These are phyloP conservation scores for Keithomyces neogunnii DNA, from an alignment of 2,329 filamentous ascomycete species.

Conservation along the genomic window DNA sequence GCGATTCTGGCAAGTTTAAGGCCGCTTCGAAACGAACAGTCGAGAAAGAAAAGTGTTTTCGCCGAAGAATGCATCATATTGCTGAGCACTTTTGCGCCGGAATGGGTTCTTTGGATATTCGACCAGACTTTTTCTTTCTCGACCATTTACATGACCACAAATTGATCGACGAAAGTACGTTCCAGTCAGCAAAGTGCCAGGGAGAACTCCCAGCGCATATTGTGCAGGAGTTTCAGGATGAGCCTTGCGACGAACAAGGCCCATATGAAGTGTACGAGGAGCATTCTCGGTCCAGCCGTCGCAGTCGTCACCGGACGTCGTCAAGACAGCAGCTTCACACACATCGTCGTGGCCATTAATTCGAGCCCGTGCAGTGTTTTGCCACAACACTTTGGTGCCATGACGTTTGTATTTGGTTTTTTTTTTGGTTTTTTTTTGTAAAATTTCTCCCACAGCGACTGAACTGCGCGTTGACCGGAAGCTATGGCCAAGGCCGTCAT, in stretches of 20 bases:
- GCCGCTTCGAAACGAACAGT: conserved; percentile 5
- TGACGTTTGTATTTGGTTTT: not conserved
- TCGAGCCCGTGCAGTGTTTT: not conserved
- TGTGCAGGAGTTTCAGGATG: not conserved
- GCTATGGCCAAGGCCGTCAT: too few species aligned
- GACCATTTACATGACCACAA: conserved; percentile 23
- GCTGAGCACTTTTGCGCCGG: conserved; percentile 30
- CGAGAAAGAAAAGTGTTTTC: conserved; percentile 20
- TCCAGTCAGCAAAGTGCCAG: conserved; percentile 10
- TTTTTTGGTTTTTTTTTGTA: not conserved
- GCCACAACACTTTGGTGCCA: not conserved
- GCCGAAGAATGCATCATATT: conserved; percentile 41
- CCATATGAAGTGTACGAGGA: not conserved
- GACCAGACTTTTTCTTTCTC: conserved; percentile 33
- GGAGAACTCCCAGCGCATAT: conserved; percentile 21
- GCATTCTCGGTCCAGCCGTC: not conserved
- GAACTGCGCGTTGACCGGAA: too few species aligned
- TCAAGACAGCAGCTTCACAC: not conserved
- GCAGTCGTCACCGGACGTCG: not conserved
- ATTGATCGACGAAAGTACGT: conserved; percentile 20
- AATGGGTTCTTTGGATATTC: conserved; percentile 13
- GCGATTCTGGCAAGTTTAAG: conserved; percentile 26
- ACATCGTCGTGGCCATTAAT: not conserved
- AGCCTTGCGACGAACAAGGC: not conserved
- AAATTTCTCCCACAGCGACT: not conserved